A percentile compares a stretch with the other conserved stretches of the same genome.
Evolutionary conservation across 2,329 filamentous ascomycete species (phyloP).

Genomic region (Cyclaneusma minus): DNA sequence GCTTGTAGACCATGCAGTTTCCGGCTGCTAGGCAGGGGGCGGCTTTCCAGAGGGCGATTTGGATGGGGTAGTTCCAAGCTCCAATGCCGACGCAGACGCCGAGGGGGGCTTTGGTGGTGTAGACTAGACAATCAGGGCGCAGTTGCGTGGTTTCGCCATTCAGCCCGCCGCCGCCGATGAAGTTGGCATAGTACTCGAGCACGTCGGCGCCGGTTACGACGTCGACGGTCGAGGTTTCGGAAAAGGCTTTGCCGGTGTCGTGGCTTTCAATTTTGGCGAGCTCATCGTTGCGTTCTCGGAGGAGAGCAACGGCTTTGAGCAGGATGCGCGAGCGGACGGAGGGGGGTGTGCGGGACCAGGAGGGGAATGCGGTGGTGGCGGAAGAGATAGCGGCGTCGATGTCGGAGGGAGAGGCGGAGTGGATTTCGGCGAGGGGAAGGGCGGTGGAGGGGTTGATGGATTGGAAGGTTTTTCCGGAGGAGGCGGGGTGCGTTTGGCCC

Average conservation of each 20-base stretch:
- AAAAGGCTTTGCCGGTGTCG: slow-evolving; percentile 76
- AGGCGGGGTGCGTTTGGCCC: slow-evolving; percentile 48
- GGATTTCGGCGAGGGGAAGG: slow-evolving; percentile 53
- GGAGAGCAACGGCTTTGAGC: slow-evolving; percentile 56
- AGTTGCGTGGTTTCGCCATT: slow-evolving; percentile 68
- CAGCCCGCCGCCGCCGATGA: slow-evolving; percentile 61
- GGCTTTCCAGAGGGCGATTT: slow-evolving; percentile 83
- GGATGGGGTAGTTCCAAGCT: slow-evolving; percentile 85
- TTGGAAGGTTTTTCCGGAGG: slow-evolving; percentile 47
- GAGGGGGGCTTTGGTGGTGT: slow-evolving; percentile 66
- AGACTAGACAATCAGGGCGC: slow-evolving; percentile 63
- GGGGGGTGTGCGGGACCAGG: slow-evolving; percentile 65
- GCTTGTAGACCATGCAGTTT: slow-evolving; percentile 86
- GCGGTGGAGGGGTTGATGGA: slow-evolving; percentile 62
- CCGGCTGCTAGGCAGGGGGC: slow-evolving; percentile 73
- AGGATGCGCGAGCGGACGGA: slow-evolving; percentile 63
- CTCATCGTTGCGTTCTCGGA: slow-evolving; percentile 64
- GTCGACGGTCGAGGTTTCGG: slow-evolving; percentile 74
- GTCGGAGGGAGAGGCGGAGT: slow-evolving; percentile 49
- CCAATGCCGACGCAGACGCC: slow-evolving; percentile 80
- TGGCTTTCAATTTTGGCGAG: slow-evolving; percentile 67
- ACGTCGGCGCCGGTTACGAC: slow-evolving; percentile 72
- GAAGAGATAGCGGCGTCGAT: slow-evolving; percentile 59
- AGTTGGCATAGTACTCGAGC: slow-evolving; percentile 72
- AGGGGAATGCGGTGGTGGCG: slow-evolving; percentile 54